These are phyloP conservation scores for Hylodesmum podocarpum DNA, from an alignment of 306 rosid genomes.

Conservation along the genomic window DNA sequence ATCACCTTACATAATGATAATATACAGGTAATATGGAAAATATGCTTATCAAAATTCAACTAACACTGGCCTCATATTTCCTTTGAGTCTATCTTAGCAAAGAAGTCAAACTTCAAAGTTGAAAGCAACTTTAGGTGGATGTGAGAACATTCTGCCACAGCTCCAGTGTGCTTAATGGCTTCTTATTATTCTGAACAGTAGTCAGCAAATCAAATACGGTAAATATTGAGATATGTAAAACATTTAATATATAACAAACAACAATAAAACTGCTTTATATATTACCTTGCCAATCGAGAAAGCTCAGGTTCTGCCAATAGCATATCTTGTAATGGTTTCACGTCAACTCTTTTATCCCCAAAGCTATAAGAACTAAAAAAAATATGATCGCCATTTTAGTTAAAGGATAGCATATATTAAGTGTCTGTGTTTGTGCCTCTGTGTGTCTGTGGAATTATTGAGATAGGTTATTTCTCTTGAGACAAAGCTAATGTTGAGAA, in stretches of 20 bases:
- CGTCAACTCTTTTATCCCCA: conserved; percentile 40
- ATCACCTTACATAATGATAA: conserved; percentile 18
- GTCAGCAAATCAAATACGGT: conserved; percentile 12
- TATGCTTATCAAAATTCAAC: not conserved
- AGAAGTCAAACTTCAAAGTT: conserved; percentile 2
- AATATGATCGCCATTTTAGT: conserved; percentile 8
- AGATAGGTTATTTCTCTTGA: not conserved
- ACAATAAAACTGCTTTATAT: not conserved
- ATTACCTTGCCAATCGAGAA: conserved; percentile 81
- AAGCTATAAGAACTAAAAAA: conserved; percentile 35
- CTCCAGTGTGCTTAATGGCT: conserved; percentile 40
- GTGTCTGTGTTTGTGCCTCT: not conserved
- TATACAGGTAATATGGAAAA: conserved; percentile 29
- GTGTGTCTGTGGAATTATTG: not conserved
- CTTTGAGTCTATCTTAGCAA: conserved; percentile 1
- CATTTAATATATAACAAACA: conserved; percentile 1
- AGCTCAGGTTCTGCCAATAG: conserved; percentile 92
- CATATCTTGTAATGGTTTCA: conserved; percentile 71
- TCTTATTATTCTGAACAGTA: conserved; percentile 70
- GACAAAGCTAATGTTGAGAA: not conserved
- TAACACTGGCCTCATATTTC: not conserved
- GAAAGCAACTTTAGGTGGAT: conserved; percentile 11
- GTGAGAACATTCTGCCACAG: conserved; percentile 25
- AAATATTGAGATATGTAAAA: not conserved
- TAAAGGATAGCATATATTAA: not conserved